Evolutionary conservation across 345 rosid species (phyloP).

Genomic region (Aquilaria malaccensis): DNA sequence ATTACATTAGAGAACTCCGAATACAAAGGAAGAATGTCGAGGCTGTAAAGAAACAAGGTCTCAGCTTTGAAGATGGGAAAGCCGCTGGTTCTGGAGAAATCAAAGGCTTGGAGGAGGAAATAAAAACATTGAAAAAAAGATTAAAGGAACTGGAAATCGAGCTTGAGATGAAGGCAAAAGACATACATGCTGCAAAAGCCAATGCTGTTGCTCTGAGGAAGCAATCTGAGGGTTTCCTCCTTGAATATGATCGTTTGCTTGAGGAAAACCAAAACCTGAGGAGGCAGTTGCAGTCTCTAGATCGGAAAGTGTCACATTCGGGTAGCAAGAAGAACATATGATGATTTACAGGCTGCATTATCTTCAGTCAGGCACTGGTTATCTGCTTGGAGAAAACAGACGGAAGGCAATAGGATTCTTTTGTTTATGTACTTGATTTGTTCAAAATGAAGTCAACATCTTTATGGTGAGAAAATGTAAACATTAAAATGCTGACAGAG

Average conservation of each 20-base stretch:
- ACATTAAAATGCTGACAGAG: no score
- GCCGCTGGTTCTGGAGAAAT: slow-evolving; percentile 37
- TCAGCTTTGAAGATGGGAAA: slow-evolving; percentile 53
- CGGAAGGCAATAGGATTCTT: not conserved
- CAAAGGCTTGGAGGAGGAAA: slow-evolving; percentile 54
- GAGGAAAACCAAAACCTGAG: slow-evolving; percentile 75
- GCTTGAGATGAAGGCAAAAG: slow-evolving; percentile 45
- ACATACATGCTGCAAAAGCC: slow-evolving; percentile 51
- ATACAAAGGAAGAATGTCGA: slow-evolving; percentile 77
- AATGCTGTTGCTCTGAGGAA: slow-evolving; percentile 72
- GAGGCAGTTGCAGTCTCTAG: slow-evolving; percentile 59
- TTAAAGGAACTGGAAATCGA: slow-evolving; percentile 43
- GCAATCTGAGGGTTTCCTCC: slow-evolving; percentile 93
- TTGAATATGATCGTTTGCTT: slow-evolving; percentile 79
- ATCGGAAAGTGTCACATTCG: slow-evolving; percentile 43
- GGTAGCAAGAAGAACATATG: slow-evolving; percentile 69
- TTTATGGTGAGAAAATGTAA: no score
- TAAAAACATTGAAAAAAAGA: slow-evolving; percentile 26
- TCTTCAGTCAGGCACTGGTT: no score
- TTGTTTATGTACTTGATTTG: not conserved
- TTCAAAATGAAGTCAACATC: no score
- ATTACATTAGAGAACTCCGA: slow-evolving; percentile 80
- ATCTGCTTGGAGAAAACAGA: not conserved
- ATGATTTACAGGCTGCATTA: slow-evolving; percentile 4
- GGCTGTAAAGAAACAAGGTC: slow-evolving; percentile 59